Conservation (phyloP, 2,329 filamentous ascomycete species). For the Hypoxylon sp. region DNA sequence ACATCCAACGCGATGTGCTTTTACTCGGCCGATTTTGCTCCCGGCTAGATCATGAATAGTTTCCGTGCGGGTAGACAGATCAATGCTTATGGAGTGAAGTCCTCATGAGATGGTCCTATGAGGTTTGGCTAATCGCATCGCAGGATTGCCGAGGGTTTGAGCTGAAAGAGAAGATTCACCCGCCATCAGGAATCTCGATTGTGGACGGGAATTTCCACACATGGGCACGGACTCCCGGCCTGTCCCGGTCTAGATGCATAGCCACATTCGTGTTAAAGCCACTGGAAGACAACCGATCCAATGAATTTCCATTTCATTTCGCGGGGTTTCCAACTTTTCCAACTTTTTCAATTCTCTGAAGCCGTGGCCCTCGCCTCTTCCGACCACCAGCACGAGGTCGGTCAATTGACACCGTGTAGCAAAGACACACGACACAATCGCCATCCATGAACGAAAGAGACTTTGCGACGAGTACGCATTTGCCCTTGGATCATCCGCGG, state of each 20-base stretch:
- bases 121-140: neutral
- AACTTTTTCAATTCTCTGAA: slow-evolving; percentile 15
- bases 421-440: neutral
- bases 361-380: neutral
- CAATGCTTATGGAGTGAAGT: neutral
- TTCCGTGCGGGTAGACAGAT: neutral
- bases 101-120: neutral
- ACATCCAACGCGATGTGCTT: neutral
- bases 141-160: neutral
- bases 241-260: slow-evolving; percentile 2
- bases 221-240: slow-evolving; percentile 2
- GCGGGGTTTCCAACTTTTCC: slow-evolving; percentile 40
- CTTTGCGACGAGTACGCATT: neutral
- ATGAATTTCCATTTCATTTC: neutral
- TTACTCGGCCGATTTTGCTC: neutral
- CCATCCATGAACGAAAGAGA: too few relatives aligned
- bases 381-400: neutral
- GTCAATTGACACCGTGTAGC: slow-evolving; percentile 12
- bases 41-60: neutral
- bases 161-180: slow-evolving; percentile 1
- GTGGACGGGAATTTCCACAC: neutral
- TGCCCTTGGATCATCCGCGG: neutral
- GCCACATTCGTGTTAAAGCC: slow-evolving; percentile 22
- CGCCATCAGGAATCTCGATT: slow-evolving; percentile 3
- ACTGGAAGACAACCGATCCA: slow-evolving; percentile 9